A percentile compares a stretch with the other conserved stretches of the same genome.
Evolutionary conservation across 2,329 filamentous ascomycete genomes (phyloP).

Genomic region (Emericellopsis atlantica): DNA sequence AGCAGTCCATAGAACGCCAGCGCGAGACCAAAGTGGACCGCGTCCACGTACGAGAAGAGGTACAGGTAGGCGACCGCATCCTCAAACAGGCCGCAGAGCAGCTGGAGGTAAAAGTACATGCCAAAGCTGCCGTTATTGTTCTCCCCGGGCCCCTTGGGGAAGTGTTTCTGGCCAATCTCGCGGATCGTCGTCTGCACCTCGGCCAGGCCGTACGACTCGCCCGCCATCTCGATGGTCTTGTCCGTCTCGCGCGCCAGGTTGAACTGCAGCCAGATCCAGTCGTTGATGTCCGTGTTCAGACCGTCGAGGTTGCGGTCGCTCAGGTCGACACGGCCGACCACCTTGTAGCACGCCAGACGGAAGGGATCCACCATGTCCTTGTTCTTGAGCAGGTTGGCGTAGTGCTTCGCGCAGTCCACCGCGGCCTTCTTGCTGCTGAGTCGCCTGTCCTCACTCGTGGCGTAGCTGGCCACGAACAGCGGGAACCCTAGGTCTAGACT

Average conservation of each 20-base stretch:
- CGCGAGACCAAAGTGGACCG: slow-evolving; percentile 87
- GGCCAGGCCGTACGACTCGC: slow-evolving; percentile 50
- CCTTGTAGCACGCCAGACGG: slow-evolving; percentile 94
- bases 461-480: slow-evolving; percentile 77
- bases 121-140: slow-evolving; percentile 64
- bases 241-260: slow-evolving; percentile 56
- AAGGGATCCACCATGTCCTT: slow-evolving; percentile 87
- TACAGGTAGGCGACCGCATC: slow-evolving; percentile 87
- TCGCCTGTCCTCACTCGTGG: slow-evolving; percentile 61
- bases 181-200: slow-evolving; percentile 68
- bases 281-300: slow-evolving; percentile 51
- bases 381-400: slow-evolving; percentile 72
- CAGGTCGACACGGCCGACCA: slow-evolving; percentile 70
- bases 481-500: slow-evolving; percentile 85
- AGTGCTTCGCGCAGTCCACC: slow-evolving; percentile 81
- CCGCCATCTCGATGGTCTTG: slow-evolving; percentile 49
- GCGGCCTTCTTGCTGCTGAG: slow-evolving; percentile 63
- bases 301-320: slow-evolving; percentile 51
- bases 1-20: slow-evolving; percentile 83
- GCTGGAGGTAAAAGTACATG: slow-evolving; percentile 87
- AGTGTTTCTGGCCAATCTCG: slow-evolving; percentile 86
- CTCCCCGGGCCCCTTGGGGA: slow-evolving; percentile 68
- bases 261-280: slow-evolving; percentile 63
- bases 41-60: slow-evolving; percentile 80
- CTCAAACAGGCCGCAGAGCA: slow-evolving; percentile 87